phyloP scores from a whole-genome alignment of 2,329 filamentous ascomycete species.

The Pseudogymnoascus sp. region DNA sequence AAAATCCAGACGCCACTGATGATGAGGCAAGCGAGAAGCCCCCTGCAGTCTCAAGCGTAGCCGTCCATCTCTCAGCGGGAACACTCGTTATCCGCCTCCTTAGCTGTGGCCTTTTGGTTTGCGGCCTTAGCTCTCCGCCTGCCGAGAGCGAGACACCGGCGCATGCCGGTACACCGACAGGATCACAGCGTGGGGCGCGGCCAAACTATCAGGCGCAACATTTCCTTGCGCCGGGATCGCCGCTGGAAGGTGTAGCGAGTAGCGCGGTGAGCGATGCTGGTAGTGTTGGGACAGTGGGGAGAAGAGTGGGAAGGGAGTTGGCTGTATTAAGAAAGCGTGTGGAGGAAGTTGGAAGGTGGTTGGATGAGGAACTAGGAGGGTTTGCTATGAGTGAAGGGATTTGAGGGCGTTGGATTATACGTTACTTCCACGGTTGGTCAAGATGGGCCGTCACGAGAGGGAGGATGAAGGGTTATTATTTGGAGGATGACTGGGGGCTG shows the following conservation, averaged over 20 bases:
- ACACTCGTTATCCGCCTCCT: constrained; percentile 52
- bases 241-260: constrained; percentile 19
- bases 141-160: background rate
- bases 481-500: background rate
- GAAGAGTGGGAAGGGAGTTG: constrained; percentile 36
- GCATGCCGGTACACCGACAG: background rate
- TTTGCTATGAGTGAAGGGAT: constrained; percentile 22
- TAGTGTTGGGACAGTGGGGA: constrained; percentile 30
- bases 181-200: background rate
- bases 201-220: constrained; percentile 5
- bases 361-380: constrained; percentile 52
- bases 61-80: constrained; percentile 49
- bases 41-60: constrained; percentile 20
- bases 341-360: constrained; percentile 51
- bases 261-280: constrained; percentile 28
- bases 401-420: background rate
- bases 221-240: constrained; percentile 20
- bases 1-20: constrained; percentile 21
- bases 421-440: background rate
- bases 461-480: background rate
- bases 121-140: constrained; percentile 46
- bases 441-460: background rate
- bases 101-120: constrained; percentile 53
- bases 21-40: constrained; percentile 20
- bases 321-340: constrained; percentile 48